These are phyloP conservation scores for Monosporascus sp. DNA, from an alignment of 2,329 filamentous ascomycete genomes.

Conservation along the genomic window DNA sequence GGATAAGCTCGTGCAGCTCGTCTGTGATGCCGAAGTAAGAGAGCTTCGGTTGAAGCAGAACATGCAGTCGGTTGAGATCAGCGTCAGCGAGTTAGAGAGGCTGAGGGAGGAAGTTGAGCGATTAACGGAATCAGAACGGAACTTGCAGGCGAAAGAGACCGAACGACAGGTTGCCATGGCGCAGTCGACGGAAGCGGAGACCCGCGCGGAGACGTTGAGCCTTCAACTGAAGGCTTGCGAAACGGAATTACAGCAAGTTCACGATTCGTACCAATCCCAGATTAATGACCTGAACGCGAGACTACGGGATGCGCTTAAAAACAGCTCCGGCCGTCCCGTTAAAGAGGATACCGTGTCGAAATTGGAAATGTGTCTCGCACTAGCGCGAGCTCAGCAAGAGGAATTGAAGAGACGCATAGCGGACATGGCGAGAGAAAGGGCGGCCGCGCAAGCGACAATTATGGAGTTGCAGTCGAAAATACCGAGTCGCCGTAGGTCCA, in stretches of 20 bases:
- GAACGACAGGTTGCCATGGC: constrained; percentile 52
- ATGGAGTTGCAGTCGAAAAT: constrained; percentile 40
- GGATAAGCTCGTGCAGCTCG: constrained; percentile 58
- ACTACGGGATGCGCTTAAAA: constrained; percentile 34
- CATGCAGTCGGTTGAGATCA: constrained; percentile 56
- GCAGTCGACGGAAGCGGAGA: constrained; percentile 54
- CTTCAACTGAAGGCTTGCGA: constrained; percentile 51
- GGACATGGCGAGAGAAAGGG: constrained; percentile 47
- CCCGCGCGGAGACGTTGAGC: constrained; percentile 52
- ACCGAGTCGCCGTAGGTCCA: constrained; percentile 15
- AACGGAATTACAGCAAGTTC: constrained; percentile 39
- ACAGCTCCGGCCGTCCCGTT: constrained; percentile 18
- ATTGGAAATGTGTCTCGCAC: constrained; percentile 41
- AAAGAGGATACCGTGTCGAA: constrained; percentile 30
- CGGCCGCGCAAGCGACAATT: constrained; percentile 44
- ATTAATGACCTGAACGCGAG: constrained; percentile 41
- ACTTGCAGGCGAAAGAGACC: constrained; percentile 59
- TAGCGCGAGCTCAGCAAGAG: constrained; percentile 48
- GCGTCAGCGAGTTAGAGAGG: constrained; percentile 54
- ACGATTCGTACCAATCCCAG: constrained; percentile 42
- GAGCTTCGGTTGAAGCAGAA: constrained; percentile 61
- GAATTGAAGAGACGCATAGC: constrained; percentile 49
- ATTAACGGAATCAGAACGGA: constrained; percentile 55
- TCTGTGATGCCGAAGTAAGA: constrained; percentile 64
- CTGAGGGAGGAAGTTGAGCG: constrained; percentile 55